These are phyloP conservation scores for Lyophyllum atratum DNA, from an alignment of 768 basidiomycete species.

Conservation along the genomic window DNA sequence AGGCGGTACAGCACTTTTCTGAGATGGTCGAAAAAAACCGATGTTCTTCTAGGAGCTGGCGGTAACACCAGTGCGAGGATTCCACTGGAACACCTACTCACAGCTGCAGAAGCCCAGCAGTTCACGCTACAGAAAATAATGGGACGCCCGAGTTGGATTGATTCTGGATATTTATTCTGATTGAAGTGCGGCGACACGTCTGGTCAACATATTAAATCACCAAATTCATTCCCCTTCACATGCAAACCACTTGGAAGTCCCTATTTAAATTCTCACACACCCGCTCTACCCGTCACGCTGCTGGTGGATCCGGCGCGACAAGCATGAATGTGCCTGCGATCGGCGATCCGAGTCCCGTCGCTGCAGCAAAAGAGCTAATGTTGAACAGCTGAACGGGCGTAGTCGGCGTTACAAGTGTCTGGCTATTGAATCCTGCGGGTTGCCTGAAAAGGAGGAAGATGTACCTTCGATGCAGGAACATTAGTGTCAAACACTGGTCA, in stretches of 20 bases:
- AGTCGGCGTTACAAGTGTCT: constrained; percentile 38
- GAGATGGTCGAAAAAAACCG: neutral
- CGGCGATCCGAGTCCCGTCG: constrained; percentile 42
- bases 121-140: constrained; percentile 57
- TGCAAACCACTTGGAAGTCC: neutral
- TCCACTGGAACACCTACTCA: constrained; percentile 49
- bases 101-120: constrained; percentile 33
- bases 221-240: too few relatives aligned
- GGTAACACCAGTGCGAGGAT: constrained; percentile 47
- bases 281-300: neutral
- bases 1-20: neutral
- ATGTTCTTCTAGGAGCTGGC: constrained; percentile 48
- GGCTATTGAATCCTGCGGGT: constrained; percentile 37
- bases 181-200: constrained; percentile 6
- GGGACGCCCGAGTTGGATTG: constrained; percentile 56
- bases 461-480: constrained; percentile 33
- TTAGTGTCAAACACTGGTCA: neutral
- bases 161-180: constrained; percentile 47
- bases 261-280: too few relatives aligned
- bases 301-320: constrained; percentile 32
- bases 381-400: constrained; percentile 40
- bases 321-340: constrained; percentile 50
- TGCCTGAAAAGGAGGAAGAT: constrained; percentile 50
- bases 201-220: too few relatives aligned
- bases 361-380: constrained; percentile 42